A percentile compares a stretch with the other conserved stretches of the same genome.
phyloP scores from a whole-genome alignment of 2,329 filamentous ascomycete genomes.

The Aureobasidium vineae region DNA sequence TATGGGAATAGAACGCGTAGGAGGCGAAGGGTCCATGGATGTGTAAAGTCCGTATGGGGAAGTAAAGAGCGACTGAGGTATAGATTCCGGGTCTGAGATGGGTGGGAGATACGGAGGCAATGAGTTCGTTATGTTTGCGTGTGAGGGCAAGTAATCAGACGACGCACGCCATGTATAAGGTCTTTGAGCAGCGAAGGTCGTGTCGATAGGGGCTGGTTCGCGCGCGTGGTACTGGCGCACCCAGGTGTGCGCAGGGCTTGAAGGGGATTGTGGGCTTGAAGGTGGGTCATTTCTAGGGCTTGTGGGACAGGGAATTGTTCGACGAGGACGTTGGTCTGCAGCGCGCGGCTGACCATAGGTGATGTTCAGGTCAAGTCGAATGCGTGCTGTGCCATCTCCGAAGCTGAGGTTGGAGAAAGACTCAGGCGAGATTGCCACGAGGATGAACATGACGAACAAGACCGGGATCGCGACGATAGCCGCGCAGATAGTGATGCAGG shows the following conservation, averaged over 20 bases:
- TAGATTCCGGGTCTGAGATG: background rate
- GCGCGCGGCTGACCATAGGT: background rate
- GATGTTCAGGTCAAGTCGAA: background rate
- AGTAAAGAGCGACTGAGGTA: background rate
- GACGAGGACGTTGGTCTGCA: background rate
- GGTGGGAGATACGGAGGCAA: conserved; percentile 6
- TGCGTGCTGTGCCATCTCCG: background rate
- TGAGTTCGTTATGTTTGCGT: background rate
- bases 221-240: background rate
- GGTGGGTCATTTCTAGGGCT: background rate
- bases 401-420: background rate
- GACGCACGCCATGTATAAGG: background rate
- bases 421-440: background rate
- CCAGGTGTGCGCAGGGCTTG: background rate
- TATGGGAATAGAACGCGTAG: background rate
- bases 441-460: conserved; percentile 8
- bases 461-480: background rate
- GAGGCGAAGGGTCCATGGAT: background rate
- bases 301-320: background rate
- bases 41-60: background rate
- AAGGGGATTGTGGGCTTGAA: background rate
- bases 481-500: conserved; percentile 4
- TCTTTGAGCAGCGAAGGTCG: background rate
- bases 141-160: background rate
- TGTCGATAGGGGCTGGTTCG: background rate